Evolutionary conservation across 2,329 filamentous ascomycete species (phyloP), one percentile per base, ranked within the genome.

Genomic region (Onygenales sp.): DNA sequence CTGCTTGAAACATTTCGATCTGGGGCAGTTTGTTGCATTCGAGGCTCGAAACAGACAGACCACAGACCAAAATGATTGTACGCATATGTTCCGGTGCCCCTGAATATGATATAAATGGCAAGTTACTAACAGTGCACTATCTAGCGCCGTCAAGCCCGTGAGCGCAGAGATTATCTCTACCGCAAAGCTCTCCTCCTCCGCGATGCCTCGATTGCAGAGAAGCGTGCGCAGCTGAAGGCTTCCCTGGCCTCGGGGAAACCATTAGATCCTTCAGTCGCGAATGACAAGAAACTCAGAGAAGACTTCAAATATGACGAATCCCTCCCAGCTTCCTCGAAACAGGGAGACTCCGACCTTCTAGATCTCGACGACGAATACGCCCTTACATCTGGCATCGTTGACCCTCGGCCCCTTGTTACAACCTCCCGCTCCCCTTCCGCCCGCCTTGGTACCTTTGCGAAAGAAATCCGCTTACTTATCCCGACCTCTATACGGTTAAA

Each of bases 241-340:
- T 90, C 91, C 8, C 78, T 97, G 50, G 92, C 93, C 21, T 89
- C 87, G 8, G 93, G 93, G 59, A 95, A 93, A 66, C 87, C 89
- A 7, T 74, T 95, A 47, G 87, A 92, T 61, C 82, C 87, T 27
- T 77, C 80, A 38, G 87, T 97, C 60, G 89, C 91, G 53, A 87
- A 95, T 65, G 92, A 98, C 72, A 89, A 89, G 70, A 68, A 80
- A 33, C 74, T 98, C 53, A 82, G 91, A 43, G 85, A 88, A 66
- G 89, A 97, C 68, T 96, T 87, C 73, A 90, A 91, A 66, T 98
- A 92, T 68, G 93, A 98, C 67, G 92, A 96, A 71, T 88, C 89
- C 3, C 75, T 82, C 27, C 78, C 89, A 54, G 81, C 86, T 50
- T 49, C 56, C 72, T 89, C 14, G 85, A 88, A 53, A 72, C 94